Conservation (phyloP, 192 early-diverging fungal genomes). For the Podila epigama region DNA sequence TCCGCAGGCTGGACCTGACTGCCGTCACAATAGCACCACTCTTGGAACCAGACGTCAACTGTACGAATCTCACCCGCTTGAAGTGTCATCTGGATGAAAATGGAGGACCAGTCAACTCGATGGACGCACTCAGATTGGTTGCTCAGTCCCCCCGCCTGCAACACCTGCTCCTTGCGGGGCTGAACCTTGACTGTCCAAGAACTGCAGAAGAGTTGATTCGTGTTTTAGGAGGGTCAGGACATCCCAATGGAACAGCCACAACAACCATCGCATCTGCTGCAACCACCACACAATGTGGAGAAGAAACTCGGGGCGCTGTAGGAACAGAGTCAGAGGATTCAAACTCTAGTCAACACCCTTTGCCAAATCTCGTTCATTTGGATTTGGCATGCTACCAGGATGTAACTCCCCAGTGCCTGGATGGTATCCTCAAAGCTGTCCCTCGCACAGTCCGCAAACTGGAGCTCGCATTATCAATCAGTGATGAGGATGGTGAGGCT, state of each 20-base stretch:
- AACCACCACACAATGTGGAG: too few relatives aligned
- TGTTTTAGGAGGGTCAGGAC: background rate
- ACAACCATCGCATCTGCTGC: too few relatives aligned
- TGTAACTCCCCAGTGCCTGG: background rate
- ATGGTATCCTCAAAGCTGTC: background rate
- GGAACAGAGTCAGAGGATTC: too few relatives aligned
- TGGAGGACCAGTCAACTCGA: background rate
- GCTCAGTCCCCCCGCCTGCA: background rate
- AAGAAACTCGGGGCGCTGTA: too few relatives aligned
- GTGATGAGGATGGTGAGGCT: background rate
- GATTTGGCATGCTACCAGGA: background rate
- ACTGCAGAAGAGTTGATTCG: background rate
- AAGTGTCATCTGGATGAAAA: background rate
- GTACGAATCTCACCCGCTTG: background rate
- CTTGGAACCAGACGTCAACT: background rate
- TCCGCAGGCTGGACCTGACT: background rate
- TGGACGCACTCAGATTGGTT: background rate
- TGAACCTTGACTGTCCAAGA: background rate
- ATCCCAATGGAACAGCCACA: background rate
- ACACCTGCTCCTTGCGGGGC: background rate
- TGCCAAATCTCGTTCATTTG: background rate
- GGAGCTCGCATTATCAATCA: background rate
- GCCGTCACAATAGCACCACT: background rate
- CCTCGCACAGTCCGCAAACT: background rate
- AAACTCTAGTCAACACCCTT: background rate